phyloP scores from a whole-genome alignment of 352 stramenopile species.

The Halophytophthora batemanensis region DNA sequence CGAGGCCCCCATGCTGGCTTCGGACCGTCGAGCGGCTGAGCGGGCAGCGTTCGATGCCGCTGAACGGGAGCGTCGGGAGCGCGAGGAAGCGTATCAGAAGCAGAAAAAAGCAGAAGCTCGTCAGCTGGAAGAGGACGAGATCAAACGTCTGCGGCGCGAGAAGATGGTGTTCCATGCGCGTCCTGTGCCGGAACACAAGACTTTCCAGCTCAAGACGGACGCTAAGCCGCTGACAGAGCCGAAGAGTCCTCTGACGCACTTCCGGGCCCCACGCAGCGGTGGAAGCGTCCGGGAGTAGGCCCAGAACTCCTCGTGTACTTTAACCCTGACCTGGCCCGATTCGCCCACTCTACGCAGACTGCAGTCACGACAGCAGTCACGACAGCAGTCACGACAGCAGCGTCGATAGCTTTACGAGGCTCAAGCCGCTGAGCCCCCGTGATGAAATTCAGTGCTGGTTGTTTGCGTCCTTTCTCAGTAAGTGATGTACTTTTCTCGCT shows the following conservation, averaged over 20 bases:
- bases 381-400: too few relatives aligned
- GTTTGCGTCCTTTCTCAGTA: too few relatives aligned
- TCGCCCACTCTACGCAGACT: too few relatives aligned
- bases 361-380: too few relatives aligned
- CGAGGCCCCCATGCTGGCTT: slow-evolving; percentile 57
- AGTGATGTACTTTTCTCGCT: too few relatives aligned
- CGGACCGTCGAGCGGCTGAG: slow-evolving; percentile 55
- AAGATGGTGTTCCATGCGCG: slow-evolving; percentile 74
- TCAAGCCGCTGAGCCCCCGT: too few relatives aligned
- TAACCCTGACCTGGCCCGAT: too few relatives aligned
- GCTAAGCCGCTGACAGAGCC: slow-evolving; percentile 50
- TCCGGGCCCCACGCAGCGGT: slow-evolving; percentile 15
- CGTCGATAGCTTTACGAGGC: too few relatives aligned
- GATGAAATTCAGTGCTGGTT: too few relatives aligned
- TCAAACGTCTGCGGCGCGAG: slow-evolving; percentile 66
- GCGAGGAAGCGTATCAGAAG: slow-evolving; percentile 58
- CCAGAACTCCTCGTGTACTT: too few relatives aligned
- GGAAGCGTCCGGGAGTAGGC: background rate
- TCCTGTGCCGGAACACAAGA: slow-evolving; percentile 43
- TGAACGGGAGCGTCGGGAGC: slow-evolving; percentile 61
- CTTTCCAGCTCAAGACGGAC: slow-evolving; percentile 49
- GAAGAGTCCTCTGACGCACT: slow-evolving; percentile 41
- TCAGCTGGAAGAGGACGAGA: slow-evolving; percentile 59
- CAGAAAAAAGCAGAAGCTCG: slow-evolving; percentile 48
- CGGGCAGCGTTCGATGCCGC: slow-evolving; percentile 65